phyloP scores from a whole-genome alignment of 805 yeast genomes.

The Starmerella kuoi region DNA sequence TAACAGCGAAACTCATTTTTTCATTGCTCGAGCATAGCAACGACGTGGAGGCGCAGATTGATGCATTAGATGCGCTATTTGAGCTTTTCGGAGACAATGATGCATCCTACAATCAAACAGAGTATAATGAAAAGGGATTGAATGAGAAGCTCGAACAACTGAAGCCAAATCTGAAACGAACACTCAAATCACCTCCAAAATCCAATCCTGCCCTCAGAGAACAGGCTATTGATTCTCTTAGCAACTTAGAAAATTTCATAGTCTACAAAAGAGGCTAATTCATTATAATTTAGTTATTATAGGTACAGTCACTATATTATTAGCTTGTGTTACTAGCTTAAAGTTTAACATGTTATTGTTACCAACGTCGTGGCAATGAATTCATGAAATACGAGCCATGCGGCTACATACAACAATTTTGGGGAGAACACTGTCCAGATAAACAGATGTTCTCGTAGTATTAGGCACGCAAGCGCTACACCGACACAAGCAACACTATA shows the following conservation, averaged over 20 bases:
- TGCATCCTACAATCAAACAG: constrained; percentile 47
- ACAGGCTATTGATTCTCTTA: constrained; percentile 53
- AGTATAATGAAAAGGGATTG: constrained; percentile 45
- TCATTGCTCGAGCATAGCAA: constrained; percentile 15
- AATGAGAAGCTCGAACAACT: constrained; percentile 34
- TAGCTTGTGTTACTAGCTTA: background rate
- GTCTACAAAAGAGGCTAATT: constrained; percentile 42
- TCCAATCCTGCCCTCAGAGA: constrained; percentile 46
- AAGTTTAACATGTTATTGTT: background rate
- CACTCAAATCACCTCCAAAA: constrained; percentile 55
- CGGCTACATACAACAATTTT: constrained; percentile 63
- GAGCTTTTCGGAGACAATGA: constrained; percentile 69
- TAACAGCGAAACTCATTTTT: constrained; percentile 10
- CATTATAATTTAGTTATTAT: background rate
- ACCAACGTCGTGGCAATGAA: constrained; percentile 15
- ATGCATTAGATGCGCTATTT: constrained; percentile 52
- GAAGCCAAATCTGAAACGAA: constrained; percentile 38
- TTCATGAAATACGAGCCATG: constrained; percentile 43
- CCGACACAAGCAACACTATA: constrained; percentile 14
- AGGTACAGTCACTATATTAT: background rate
- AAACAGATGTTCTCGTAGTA: constrained; percentile 72
- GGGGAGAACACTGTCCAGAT: constrained; percentile 98
- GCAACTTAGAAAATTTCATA: constrained; percentile 62
- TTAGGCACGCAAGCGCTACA: constrained; percentile 44
- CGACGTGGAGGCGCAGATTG: constrained; percentile 38